A percentile compares a stretch with the other conserved stretches of the same genome.
phyloP scores from a whole-genome alignment of 306 rosid species.

The Castanea crenata region DNA sequence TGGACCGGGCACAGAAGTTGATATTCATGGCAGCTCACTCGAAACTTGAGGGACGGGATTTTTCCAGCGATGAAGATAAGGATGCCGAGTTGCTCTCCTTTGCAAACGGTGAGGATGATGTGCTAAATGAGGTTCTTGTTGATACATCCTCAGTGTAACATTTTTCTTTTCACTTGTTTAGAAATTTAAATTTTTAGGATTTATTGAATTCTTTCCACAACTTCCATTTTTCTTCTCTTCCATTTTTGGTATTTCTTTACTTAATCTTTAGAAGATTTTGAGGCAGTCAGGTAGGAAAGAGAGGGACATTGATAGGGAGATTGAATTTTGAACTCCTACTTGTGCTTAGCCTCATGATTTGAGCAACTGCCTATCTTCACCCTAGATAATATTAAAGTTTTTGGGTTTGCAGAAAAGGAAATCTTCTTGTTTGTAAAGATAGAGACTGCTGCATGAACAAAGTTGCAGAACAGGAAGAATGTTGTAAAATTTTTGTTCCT shows the following conservation, averaged over 20 bases:
- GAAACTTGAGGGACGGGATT: constrained; percentile 51
- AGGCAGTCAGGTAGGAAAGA: constrained; percentile 34
- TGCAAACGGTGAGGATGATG: constrained; percentile 50
- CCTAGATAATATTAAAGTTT: constrained; percentile 39
- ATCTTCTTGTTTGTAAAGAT: constrained; percentile 40
- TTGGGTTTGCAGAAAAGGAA: constrained; percentile 44
- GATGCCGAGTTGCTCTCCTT: constrained; percentile 49
- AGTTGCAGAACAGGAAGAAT: constrained; percentile 27
- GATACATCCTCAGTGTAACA: constrained; percentile 54
- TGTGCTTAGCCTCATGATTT: constrained; percentile 30
- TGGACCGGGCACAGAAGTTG: constrained; percentile 51
- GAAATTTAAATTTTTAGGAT: constrained; percentile 39
- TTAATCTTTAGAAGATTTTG: constrained; percentile 40
- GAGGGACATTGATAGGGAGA: constrained; percentile 33
- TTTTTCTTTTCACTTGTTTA: constrained; percentile 15
- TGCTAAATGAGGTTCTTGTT: constrained; percentile 57
- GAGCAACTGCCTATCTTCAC: constrained; percentile 33
- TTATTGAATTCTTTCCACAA: constrained; percentile 79
- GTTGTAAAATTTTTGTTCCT: constrained; percentile 49
- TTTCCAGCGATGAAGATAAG: constrained; percentile 45
- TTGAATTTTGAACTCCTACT: constrained; percentile 36
- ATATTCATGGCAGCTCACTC: constrained; percentile 69
- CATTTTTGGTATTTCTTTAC: constrained; percentile 34
- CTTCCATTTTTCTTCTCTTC: background rate
- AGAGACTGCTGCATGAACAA: constrained; percentile 27